Percentiles rank a stretch among this genome's conserved stretches.
phyloP scores from a whole-genome alignment of 345 rosid species.

The Gossypium turneri region DNA sequence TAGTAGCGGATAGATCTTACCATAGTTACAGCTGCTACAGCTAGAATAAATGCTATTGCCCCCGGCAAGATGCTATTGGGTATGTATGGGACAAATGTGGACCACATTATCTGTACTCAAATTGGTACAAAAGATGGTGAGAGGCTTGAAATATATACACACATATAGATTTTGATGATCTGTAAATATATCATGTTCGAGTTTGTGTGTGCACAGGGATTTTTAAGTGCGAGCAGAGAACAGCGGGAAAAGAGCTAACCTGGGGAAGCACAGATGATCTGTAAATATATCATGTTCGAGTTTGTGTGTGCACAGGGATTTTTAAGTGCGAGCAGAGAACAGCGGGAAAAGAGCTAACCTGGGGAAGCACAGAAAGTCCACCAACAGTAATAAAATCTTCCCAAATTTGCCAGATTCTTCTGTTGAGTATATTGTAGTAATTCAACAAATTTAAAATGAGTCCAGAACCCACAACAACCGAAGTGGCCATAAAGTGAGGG shows the following conservation, averaged over 20 bases:
- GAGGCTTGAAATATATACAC: neutral
- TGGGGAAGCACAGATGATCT: slow-evolving; percentile 63
- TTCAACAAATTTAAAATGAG: slow-evolving; percentile 52
- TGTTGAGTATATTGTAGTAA: slow-evolving; percentile 49
- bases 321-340: neutral
- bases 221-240: neutral
- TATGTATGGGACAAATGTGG: slow-evolving; percentile 79
- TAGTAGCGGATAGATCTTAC: slow-evolving; percentile 37
- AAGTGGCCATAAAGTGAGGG: slow-evolving; percentile 45
- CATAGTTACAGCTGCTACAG: slow-evolving; percentile 63
- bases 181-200: neutral
- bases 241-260: slow-evolving; percentile 29
- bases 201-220: neutral
- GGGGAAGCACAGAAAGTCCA: slow-evolving; percentile 80
- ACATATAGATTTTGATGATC: neutral
- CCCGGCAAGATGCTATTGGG: slow-evolving; percentile 76
- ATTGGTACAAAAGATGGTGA: slow-evolving; percentile 1
- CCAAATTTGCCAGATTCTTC: slow-evolving; percentile 64
- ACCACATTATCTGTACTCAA: slow-evolving; percentile 78
- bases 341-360: slow-evolving; percentile 35
- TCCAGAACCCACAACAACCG: slow-evolving; percentile 55
- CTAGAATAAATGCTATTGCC: slow-evolving; percentile 45
- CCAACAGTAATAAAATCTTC: slow-evolving; percentile 80
- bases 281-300: neutral
- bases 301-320: neutral